Base-by-base conservation (phyloP, 1,284 basidiomycete genomes). In the Marasmius sp. region DNA sequence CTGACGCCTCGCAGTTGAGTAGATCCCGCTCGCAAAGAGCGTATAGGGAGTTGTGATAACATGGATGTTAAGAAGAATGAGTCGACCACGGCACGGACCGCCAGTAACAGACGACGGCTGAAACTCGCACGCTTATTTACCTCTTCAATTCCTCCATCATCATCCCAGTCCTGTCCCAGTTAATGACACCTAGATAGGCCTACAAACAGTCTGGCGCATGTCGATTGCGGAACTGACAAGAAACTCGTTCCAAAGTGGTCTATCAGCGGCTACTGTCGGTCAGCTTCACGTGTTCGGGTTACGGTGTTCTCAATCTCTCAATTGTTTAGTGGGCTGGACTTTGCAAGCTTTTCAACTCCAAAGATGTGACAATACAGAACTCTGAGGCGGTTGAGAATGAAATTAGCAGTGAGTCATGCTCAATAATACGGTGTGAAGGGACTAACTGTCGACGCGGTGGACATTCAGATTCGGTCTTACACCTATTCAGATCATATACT, bases 201-300 rank as follows among this genome's bases (percentile, higher is more conserved):
- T 20, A n/a, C 8, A 47, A 18, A 47, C 45, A n/a, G 20, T 22
- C 11, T 52, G 49, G n/a, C 34, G 27, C 1, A 90, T 91, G 88
- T 88, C 88, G 48, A 70, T 91, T 48, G 79, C 79, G 56, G 87
- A 84, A 61, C 74, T 91, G 50, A 89, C 89, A 6, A 79, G 86
- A 61, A 91, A 90, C 70, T 84, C 86, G 38, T 91, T 89, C 64
- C 86, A 90, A 67, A 84, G 80, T 68, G 89, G 89, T 8, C 73
- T 91, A 20, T 76, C 85, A 54, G 76, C 88, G 33, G 64, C 71
- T 16, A 90, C 88, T 77, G 90, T 89, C 67, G 69, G 74, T 70
- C 49, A 60, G 49, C 10, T 57, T 54, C 52, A 41, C 37, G 18
- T 49, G 18, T 27, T 47, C 14, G 47, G 27, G 38, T 57, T 56